Conservation (phyloP, 176 grass and related monocot species). For the Lolium multiflorum region DNA sequence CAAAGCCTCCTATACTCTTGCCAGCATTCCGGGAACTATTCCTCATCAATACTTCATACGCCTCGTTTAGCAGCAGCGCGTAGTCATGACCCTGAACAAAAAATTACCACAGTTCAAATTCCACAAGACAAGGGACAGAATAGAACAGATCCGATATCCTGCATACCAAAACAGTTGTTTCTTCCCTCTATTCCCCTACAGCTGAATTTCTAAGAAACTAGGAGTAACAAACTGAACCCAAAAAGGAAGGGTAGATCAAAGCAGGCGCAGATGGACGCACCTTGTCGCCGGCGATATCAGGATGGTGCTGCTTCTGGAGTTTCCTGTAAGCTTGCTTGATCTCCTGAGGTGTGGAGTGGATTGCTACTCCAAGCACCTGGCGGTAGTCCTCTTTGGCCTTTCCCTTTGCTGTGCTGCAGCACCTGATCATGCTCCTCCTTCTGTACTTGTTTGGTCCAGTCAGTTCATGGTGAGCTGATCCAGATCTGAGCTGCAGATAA, state of each 20-base stretch:
- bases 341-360: conserved; percentile 58
- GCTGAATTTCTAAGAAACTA: background rate
- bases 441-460: conserved; percentile 22
- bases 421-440: conserved; percentile 46
- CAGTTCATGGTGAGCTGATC: conserved; percentile 27
- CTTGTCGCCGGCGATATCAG: conserved; percentile 69
- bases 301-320: conserved; percentile 80
- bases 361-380: conserved; percentile 56
- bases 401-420: conserved; percentile 52
- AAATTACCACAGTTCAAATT: conserved; percentile 21
- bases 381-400: conserved; percentile 52
- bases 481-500: conserved; percentile 24
- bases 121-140: background rate
- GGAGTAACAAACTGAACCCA: background rate
- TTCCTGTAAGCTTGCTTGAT: conserved; percentile 82
- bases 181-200: background rate
- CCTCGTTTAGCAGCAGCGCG: conserved; percentile 65
- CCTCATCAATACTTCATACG: conserved; percentile 56
- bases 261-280: conserved; percentile 31
- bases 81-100: conserved; percentile 59
- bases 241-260: background rate
- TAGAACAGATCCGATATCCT: conserved; percentile 12
- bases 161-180: background rate
- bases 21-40: conserved; percentile 32
- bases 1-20: conserved; percentile 32